Evolutionary conservation across 73 alveolate genomes (phyloP).

Genomic region (Paraurostyla sp.): DNA sequence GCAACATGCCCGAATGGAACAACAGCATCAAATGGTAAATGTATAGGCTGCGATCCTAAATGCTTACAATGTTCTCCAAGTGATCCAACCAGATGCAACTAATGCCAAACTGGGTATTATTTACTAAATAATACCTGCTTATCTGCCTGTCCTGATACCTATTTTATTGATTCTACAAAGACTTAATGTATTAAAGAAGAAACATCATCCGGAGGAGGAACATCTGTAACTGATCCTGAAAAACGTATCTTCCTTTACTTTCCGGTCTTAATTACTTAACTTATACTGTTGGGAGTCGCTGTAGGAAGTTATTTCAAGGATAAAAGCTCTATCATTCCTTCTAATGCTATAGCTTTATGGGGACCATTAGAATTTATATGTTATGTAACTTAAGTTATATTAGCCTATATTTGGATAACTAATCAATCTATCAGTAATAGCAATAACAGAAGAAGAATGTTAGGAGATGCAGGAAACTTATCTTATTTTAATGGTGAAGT

Average conservation of each 20-base stretch:
- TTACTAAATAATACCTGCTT: background rate
- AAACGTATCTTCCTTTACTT: background rate
- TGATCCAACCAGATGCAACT: background rate
- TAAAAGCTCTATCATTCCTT: background rate
- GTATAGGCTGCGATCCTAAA: background rate
- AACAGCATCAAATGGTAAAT: background rate
- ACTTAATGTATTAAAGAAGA: background rate
- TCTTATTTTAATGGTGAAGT: background rate
- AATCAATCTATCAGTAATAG: no score
- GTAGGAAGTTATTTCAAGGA: constrained; percentile 34
- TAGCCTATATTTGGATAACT: constrained; percentile 34
- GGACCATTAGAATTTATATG: constrained; percentile 41
- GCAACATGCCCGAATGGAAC: background rate
- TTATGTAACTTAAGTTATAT: background rate
- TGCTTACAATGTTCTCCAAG: background rate
- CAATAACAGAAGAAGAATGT: background rate
- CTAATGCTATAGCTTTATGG: constrained; percentile 38
- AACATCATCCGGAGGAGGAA: background rate
- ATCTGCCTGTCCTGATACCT: background rate
- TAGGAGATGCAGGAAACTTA: background rate
- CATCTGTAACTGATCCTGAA: background rate
- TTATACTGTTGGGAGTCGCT: background rate
- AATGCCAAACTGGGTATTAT: background rate
- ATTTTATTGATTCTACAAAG: background rate
- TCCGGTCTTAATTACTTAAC: constrained; percentile 4